Percentiles rank a stretch among this genome's conserved stretches.
Evolutionary conservation across 2,329 filamentous ascomycete species (phyloP).

Genomic region (Hypomyces perniciosus): DNA sequence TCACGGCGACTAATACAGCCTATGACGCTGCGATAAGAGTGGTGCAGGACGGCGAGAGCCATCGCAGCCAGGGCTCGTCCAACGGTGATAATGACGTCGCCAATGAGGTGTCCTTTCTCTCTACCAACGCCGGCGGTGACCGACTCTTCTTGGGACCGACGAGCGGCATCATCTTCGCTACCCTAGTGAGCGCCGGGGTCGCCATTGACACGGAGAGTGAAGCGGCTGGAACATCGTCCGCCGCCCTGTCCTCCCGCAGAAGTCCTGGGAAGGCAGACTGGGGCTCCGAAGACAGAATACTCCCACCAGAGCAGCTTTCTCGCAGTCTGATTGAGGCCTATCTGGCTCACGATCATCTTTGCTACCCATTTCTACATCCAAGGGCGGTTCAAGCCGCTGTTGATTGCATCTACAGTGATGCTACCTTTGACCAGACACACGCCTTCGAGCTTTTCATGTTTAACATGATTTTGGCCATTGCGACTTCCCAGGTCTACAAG

Average conservation of each 20-base stretch:
- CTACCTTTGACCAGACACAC: constrained; percentile 9
- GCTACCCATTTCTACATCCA: constrained; percentile 35
- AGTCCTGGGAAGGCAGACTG: constrained; percentile 11
- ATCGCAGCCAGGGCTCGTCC: constrained; percentile 6
- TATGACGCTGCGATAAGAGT: constrained; percentile 11
- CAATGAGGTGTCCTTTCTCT: constrained; percentile 38
- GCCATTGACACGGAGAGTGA: constrained; percentile 11
- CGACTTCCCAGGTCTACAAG: constrained; percentile 36
- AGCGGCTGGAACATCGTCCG: constrained; percentile 12
- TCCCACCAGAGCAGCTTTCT: constrained; percentile 31
- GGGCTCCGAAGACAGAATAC: not conserved
- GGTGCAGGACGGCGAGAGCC: not conserved
- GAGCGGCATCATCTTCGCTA: constrained; percentile 36
- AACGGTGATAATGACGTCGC: constrained; percentile 24
- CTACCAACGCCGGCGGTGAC: constrained; percentile 36
- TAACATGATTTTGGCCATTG: constrained; percentile 39
- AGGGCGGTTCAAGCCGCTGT: constrained; percentile 22
- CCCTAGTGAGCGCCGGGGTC: constrained; percentile 22
- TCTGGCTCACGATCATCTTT: constrained; percentile 36
- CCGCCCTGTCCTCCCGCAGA: constrained; percentile 3
- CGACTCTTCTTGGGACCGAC: constrained; percentile 36
- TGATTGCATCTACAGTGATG: constrained; percentile 22
- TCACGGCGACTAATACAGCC: constrained; percentile 15
- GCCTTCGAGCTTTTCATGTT: constrained; percentile 34
- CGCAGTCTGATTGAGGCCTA: constrained; percentile 34